phyloP scores from a whole-genome alignment of 257 asterid species.

The Knoxia roxburghii region DNA sequence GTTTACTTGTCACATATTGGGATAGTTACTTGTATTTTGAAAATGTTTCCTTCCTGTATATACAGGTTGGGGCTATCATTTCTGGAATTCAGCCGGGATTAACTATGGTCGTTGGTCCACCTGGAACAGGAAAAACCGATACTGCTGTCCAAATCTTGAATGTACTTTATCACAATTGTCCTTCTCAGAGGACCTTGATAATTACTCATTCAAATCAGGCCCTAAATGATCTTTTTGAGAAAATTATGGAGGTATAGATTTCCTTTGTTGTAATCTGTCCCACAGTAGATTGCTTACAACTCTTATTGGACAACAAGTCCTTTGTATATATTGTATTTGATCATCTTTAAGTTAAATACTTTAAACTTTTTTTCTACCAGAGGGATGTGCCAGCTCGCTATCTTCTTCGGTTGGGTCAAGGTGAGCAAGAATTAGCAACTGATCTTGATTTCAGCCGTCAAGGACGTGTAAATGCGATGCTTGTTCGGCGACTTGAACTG shows the following conservation, averaged over 20 bases:
- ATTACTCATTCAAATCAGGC: conserved; percentile 99
- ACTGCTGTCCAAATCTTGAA: conserved; percentile 95
- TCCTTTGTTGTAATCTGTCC: neutral
- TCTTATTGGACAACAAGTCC: neutral
- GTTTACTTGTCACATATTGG: neutral
- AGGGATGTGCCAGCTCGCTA: conserved; percentile 99
- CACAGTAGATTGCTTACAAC: neutral
- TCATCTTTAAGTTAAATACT: neutral
- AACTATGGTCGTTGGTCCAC: conserved; percentile 99
- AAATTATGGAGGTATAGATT: conserved; percentile 82
- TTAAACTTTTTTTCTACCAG: conserved; percentile 34
- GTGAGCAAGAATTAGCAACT: conserved; percentile 97
- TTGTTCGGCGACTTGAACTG: conserved; percentile 87
- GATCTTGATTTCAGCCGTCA: conserved; percentile 99
- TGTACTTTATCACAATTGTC: conserved; percentile 96
- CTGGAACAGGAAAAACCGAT: conserved; percentile 99
- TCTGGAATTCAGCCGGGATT: conserved; percentile 98
- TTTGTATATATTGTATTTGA: neutral
- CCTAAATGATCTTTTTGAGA: conserved; percentile 92
- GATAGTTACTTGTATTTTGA: neutral
- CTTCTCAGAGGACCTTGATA: conserved; percentile 97
- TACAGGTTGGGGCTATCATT: conserved; percentile 81
- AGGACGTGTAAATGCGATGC: conserved; percentile 99
- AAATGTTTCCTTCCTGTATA: conserved; percentile 4
- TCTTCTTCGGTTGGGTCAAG: conserved; percentile 98